Conservation (phyloP, 352 stramenopile species). For the Globisporangium alternatum region DNA sequence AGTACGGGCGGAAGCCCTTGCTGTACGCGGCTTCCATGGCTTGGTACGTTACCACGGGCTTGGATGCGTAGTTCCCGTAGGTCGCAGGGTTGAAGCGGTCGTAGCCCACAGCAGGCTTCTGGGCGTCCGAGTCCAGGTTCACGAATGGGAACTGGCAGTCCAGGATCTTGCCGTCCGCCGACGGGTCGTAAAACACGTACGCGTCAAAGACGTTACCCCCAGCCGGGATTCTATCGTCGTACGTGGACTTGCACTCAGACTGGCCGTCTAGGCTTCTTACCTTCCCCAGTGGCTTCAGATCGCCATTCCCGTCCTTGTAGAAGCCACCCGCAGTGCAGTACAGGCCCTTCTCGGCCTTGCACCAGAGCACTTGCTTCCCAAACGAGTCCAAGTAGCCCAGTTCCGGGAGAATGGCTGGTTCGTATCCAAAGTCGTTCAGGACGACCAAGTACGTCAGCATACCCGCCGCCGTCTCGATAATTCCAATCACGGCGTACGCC, state of each 20-base stretch:
- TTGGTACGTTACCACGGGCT: conserved; percentile 52
- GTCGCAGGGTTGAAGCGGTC: conserved; percentile 42
- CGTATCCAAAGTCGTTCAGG: conserved; percentile 88
- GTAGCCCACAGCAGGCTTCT: conserved; percentile 38
- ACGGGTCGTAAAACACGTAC: conserved; percentile 79
- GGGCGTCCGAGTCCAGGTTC: conserved; percentile 52
- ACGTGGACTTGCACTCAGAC: conserved; percentile 36
- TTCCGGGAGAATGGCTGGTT: conserved; percentile 74
- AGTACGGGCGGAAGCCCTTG: conserved; percentile 81
- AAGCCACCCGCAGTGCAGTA: conserved; percentile 71
- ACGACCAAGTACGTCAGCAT: conserved; percentile 90
- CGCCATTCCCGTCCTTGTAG: conserved; percentile 35
- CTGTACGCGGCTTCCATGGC: conserved; percentile 58
- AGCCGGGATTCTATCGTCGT: conserved; percentile 46
- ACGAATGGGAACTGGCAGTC: conserved; percentile 83
- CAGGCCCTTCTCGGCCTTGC: conserved; percentile 51
- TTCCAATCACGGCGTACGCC: conserved; percentile 84
- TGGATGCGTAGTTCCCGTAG: conserved; percentile 44
- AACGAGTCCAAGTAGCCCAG: conserved; percentile 81
- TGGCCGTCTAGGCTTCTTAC: conserved; percentile 27
- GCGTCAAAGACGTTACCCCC: conserved; percentile 67
- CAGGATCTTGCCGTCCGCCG: conserved; percentile 56
- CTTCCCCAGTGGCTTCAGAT: conserved; percentile 31
- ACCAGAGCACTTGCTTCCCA: conserved; percentile 86
- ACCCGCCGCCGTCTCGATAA: conserved; percentile 82